A percentile compares a stretch with the other conserved stretches of the same genome.
These are phyloP conservation scores for Lactarius sp. DNA, from an alignment of 768 basidiomycete species.

Conservation along the genomic window DNA sequence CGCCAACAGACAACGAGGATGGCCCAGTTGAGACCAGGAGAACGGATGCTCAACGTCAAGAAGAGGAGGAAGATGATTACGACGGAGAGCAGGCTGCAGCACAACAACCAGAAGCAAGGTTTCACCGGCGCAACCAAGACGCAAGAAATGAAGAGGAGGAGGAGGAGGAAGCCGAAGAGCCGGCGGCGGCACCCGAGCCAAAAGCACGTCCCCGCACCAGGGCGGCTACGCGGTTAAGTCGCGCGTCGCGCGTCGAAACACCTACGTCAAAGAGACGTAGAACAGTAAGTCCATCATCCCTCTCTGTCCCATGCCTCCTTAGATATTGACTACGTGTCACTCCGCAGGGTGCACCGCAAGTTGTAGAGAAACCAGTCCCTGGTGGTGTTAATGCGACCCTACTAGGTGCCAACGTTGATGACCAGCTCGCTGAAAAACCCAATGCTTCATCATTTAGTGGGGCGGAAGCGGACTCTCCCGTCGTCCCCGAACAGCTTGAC, in stretches of 20 bases:
- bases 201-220: background rate
- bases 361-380: background rate
- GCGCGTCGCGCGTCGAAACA: background rate
- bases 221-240: background rate
- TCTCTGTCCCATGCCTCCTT: background rate
- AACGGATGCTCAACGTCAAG: background rate
- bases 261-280: background rate
- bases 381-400: background rate
- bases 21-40: background rate
- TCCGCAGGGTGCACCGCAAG: background rate
- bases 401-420: background rate
- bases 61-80: conserved; percentile 16
- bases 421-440: background rate
- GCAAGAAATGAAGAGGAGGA: background rate
- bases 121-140: background rate
- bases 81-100: background rate
- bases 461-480: background rate
- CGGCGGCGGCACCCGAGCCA: background rate
- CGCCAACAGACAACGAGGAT: conserved; percentile 6
- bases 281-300: background rate
- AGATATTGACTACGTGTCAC: background rate
- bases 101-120: background rate
- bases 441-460: background rate
- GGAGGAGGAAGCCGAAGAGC: background rate
- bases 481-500: background rate